phyloP scores from a whole-genome alignment of 106 monocot species.

The Vanilla planifolia region DNA sequence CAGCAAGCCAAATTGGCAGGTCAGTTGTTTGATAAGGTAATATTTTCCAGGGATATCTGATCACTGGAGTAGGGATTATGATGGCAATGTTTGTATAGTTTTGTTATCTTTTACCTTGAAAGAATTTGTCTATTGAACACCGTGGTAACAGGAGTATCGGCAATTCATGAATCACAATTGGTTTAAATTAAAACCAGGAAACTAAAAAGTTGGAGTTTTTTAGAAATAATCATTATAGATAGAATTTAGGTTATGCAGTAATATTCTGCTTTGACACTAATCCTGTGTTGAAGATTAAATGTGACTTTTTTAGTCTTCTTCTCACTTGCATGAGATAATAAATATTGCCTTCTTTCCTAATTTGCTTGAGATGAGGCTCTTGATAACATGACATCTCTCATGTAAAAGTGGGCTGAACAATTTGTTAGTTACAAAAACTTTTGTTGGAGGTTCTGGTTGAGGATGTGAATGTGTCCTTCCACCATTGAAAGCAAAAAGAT shows the following conservation, averaged over 20 bases:
- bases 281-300: neutral
- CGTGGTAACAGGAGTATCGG: no score
- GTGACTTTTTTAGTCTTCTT: neutral
- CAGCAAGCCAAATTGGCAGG: constrained; percentile 72
- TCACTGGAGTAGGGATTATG: no score
- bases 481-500: no score
- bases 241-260: neutral
- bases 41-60: neutral
- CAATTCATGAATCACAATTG: no score
- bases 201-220: no score
- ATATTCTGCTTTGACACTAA: neutral
- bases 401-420: no score
- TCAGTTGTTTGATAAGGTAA: constrained; percentile 52
- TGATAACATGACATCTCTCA: neutral
- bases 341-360: neutral
- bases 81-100: no score
- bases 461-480: no score
- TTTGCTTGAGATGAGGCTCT: neutral
- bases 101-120: no score
- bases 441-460: neutral
- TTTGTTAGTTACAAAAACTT: neutral
- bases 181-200: no score
- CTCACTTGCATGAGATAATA: neutral
- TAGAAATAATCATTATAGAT: neutral
- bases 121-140: no score